Percentiles rank a stretch among this genome's conserved stretches.
These are phyloP conservation scores for Flaveria sonorensis DNA, from an alignment of 129 eudicot species.

Conservation along the genomic window DNA sequence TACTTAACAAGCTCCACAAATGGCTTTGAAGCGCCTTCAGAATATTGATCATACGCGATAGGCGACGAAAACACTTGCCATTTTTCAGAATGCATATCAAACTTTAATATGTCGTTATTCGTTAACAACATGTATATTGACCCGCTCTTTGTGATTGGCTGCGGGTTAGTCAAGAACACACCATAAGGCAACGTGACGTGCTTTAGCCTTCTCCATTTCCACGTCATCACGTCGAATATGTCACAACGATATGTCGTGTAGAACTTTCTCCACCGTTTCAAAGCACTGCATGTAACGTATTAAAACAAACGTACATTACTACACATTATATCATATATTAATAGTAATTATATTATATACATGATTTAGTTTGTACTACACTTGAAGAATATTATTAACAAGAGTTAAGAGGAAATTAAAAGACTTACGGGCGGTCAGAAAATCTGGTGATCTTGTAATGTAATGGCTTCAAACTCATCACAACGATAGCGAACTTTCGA, in stretches of 20 bases:
- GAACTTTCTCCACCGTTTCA: not conserved
- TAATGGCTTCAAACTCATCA: slow-evolving; percentile 21
- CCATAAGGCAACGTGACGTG: not conserved
- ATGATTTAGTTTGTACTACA: too few species aligned
- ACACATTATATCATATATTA: not conserved
- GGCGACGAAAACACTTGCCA: slow-evolving; percentile 6
- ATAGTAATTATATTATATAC: too few species aligned
- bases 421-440: not conserved
- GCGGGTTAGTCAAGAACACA: not conserved
- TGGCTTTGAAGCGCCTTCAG: not conserved
- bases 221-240: not conserved
- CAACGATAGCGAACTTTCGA: slow-evolving; percentile 9
- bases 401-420: too few species aligned
- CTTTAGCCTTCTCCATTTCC: slow-evolving; percentile 14
- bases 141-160: slow-evolving; percentile 20
- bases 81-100: slow-evolving; percentile 5
- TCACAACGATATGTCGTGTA: slow-evolving; percentile 8
- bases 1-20: not conserved
- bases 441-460: slow-evolving; percentile 29
- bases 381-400: too few species aligned
- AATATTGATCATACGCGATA: not conserved
- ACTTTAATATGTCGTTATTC: not conserved
- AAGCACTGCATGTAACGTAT: not conserved
- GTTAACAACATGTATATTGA: slow-evolving; percentile 22
- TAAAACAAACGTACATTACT: not conserved